Percentiles rank a stretch among this genome's conserved stretches.
These are phyloP conservation scores for Hyphopichia buzzinii DNA, from an alignment of 1,139 yeast species.

Conservation along the genomic window DNA sequence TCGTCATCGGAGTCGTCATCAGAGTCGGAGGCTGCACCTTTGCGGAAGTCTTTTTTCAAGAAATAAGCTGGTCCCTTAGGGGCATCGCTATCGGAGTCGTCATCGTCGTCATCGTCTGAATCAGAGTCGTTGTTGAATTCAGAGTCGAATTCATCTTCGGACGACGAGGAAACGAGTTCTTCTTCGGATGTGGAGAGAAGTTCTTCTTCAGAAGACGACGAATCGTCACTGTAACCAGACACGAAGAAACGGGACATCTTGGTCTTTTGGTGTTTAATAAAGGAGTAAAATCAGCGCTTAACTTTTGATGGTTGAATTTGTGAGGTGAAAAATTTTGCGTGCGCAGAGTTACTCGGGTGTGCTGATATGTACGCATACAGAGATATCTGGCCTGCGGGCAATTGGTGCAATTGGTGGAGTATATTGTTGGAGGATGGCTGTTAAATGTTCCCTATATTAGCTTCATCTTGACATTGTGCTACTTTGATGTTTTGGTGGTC, in stretches of 20 bases:
- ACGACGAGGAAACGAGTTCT: conserved; percentile 50
- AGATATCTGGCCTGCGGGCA: too few relatives aligned
- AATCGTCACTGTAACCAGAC: conserved; percentile 57
- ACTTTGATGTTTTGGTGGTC: too few relatives aligned
- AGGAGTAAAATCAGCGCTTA: too few relatives aligned
- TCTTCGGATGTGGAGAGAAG: conserved; percentile 70
- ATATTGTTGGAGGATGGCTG: too few relatives aligned
- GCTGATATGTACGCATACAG: conserved; percentile 8
- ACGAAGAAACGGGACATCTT: conserved; percentile 77
- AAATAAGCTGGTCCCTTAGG: conserved; percentile 58
- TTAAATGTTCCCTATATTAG: too few relatives aligned
- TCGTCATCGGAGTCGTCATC: conserved; percentile 62
- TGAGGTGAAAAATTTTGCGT: background rate
- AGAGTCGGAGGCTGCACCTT: conserved; percentile 51
- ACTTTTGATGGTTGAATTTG: background rate
- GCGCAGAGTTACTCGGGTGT: conserved; percentile 4
- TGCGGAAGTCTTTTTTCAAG: conserved; percentile 52
- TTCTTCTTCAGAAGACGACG: conserved; percentile 78
- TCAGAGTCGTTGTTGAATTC: conserved; percentile 36
- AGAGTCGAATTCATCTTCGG: conserved; percentile 37
- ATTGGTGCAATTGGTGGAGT: too few relatives aligned
- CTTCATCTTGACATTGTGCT: too few relatives aligned
- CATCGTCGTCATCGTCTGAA: conserved; percentile 39
- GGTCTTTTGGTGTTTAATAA: conserved; percentile 3
- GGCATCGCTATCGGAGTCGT: conserved; percentile 40